phyloP scores from a whole-genome alignment of 2,329 filamentous ascomycete species.

The Colletotrichum caudatum region DNA sequence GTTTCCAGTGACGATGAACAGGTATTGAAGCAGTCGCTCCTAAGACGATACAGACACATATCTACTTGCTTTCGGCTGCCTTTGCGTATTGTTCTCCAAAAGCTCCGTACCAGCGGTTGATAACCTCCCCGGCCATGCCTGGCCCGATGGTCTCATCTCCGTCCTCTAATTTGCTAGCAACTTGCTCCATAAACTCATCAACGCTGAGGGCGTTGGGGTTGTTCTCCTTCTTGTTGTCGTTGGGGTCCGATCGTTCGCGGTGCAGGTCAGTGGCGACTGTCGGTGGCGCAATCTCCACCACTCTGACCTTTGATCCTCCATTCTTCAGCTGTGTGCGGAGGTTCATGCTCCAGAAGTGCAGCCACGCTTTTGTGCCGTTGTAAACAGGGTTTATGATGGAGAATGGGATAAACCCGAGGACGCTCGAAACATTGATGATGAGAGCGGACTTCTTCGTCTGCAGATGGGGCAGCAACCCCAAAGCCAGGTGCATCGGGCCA shows the following conservation, averaged over 20 bases:
- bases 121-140: slow-evolving; percentile 50
- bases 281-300: slow-evolving; percentile 68
- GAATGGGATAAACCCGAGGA: slow-evolving; percentile 65
- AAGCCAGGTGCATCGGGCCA: slow-evolving; percentile 67
- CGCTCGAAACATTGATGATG: slow-evolving; percentile 67
- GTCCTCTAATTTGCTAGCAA: slow-evolving; percentile 57
- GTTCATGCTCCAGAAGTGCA: slow-evolving; percentile 69
- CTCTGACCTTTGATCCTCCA: slow-evolving; percentile 55
- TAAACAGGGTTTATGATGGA: slow-evolving; percentile 69
- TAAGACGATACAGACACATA: not conserved
- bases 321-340: slow-evolving; percentile 62
- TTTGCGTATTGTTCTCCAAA: slow-evolving; percentile 49
- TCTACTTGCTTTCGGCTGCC: not conserved
- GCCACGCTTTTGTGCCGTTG: slow-evolving; percentile 69
- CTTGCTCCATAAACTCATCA: slow-evolving; percentile 66
- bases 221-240: slow-evolving; percentile 71
- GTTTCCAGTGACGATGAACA: not conserved
- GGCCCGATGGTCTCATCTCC: slow-evolving; percentile 63
- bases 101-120: slow-evolving; percentile 55
- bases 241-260: slow-evolving; percentile 65
- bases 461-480: slow-evolving; percentile 63
- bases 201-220: slow-evolving; percentile 56
- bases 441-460: slow-evolving; percentile 54
- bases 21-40: too few relatives aligned
- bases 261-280: slow-evolving; percentile 67